Percentiles rank a stretch among this genome's conserved stretches.
These are phyloP conservation scores for Podaxis sp. DNA, from an alignment of 768 basidiomycete genomes.

Conservation along the genomic window DNA sequence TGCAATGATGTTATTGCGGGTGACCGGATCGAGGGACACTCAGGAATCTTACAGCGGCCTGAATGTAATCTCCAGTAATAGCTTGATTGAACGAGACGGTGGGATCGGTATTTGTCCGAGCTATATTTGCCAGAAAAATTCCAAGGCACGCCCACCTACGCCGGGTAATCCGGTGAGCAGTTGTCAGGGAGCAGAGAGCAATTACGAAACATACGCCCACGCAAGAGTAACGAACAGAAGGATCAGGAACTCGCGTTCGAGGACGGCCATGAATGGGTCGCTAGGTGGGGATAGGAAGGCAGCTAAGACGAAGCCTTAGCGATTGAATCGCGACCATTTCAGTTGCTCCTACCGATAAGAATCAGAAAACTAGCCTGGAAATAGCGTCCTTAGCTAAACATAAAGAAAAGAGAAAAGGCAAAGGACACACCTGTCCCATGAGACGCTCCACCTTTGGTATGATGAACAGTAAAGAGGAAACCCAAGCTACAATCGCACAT, in stretches of 20 bases:
- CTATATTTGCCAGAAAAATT: slow-evolving; percentile 57
- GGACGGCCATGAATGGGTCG: slow-evolving; percentile 65
- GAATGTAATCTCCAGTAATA: slow-evolving; percentile 54
- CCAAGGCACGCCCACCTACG: slow-evolving; percentile 66
- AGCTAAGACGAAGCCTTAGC: slow-evolving; percentile 31
- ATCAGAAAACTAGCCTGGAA: slow-evolving; percentile 62
- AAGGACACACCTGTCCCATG: slow-evolving; percentile 54
- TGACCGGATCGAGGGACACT: background rate
- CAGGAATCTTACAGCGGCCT: slow-evolving; percentile 35
- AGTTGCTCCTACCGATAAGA: slow-evolving; percentile 46
- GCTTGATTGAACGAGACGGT: slow-evolving; percentile 36
- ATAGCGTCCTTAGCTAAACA: background rate
- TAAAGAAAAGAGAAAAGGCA: background rate
- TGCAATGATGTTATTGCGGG: slow-evolving; percentile 19
- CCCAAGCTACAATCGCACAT: slow-evolving; percentile 61
- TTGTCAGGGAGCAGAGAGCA: background rate
- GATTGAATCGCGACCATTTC: background rate
- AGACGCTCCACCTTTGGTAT: slow-evolving; percentile 45
- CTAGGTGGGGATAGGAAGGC: slow-evolving; percentile 64
- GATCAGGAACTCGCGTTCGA: slow-evolving; percentile 63
- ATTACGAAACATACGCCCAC: slow-evolving; percentile 56
- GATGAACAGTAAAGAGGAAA: slow-evolving; percentile 56
- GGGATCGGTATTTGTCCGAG: slow-evolving; percentile 43
- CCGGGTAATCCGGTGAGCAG: slow-evolving; percentile 1
- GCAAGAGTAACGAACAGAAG: slow-evolving; percentile 43